Base-by-base conservation (phyloP, 179 eudicot species). In the Spergularia azorica region DNA sequence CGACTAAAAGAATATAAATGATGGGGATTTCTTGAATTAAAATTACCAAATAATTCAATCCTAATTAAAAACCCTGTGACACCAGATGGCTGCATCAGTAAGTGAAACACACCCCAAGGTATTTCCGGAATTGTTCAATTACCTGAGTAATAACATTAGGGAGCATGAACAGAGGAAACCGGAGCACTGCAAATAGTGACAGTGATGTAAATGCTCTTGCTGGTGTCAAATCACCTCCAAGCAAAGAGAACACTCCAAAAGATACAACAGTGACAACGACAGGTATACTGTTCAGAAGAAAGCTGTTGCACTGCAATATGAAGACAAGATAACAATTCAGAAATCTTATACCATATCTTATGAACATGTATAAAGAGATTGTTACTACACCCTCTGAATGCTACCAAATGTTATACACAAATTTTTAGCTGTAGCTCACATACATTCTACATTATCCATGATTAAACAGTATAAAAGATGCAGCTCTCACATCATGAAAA, bases 131-230 rank as follows among this genome's bases (percentile, higher is more conserved):
- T 20, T 66, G 61, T 52, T 38, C 50, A 26, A 60, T 18, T 76
- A 92, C 98, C 97, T 90, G 98, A 70, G 97, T 90, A 70, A 94
- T 94, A 67, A 88, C 86, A 79, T 90, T 90, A 6, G 98, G 97
- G 77, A 91, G 97, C 95, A 90, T 89, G 80, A 88, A 88, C 14
- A 94, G 86, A 71, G 95, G 98, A 81, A 90, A 91, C 10, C 93
- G 91, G 69, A 94, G 82, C 43, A 94, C 98, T 9, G 95, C 95
- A 76, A 90, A 94, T 83, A 94, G 76, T 18, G 98, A 94, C 68
- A 94, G 90, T 68, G 98, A 94, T 51, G 97, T 94, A 66, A 94
- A 94, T 74, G 98, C 98, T 83, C 90, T 88, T 67, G 98, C 95
- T 75, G 98, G 98, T 77, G 98, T 94, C 80, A 94, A 77, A 72